Base-by-base conservation (phyloP, 805 yeast genomes). In the Pichia manshurica region DNA sequence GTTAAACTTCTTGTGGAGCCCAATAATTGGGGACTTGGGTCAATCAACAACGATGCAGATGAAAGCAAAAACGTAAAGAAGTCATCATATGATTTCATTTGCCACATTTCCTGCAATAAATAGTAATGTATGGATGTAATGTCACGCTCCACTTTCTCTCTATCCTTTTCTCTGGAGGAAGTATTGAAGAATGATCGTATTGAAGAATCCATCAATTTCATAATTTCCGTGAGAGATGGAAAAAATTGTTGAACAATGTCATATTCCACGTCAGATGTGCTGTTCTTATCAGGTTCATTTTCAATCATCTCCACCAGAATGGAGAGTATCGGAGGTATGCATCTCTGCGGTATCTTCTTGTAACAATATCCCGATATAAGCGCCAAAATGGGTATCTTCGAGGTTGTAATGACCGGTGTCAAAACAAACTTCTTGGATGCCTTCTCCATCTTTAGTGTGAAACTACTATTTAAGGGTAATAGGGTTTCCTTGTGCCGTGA, bases 371-470 rank as follows among this genome's bases (percentile, higher is more conserved):
- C 73, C 15, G 70, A 69, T 5, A 80, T 68, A 13, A 82, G 56
- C 3, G 73, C 62, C 9, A 80, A 55, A 1, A 80, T 54, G 1
- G 81, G 76, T 0, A 82, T 62, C 53, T 77, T 79, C 47, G 77
- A 72, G 0, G 86, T 80, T 5, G 83, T 74, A 23, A 81, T 53
- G 1, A 67, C 57, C 2, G 72, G 69, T 1, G 75, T 67, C 20
- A 73, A 42, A 3, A 61, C 52, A 32, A 58, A 42, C 23, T 46
- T 51, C 19, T 23, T 19, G 6, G 39, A 2, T 10, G 44, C 40
- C 3, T 45, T 46, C 29, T 37, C 28, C 40, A 37, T 36, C 6
- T 34, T n/a, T 34, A 13, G 15, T 34, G 6, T 25, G 10, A 25
- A 25, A 8, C 29, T 25, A 10, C 10, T 25, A 8, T 8, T 25